Evolutionary conservation across 306 rosid species (phyloP), one percentile per base, ranked within the genome.

Genomic region (Prunus kanzakura): DNA sequence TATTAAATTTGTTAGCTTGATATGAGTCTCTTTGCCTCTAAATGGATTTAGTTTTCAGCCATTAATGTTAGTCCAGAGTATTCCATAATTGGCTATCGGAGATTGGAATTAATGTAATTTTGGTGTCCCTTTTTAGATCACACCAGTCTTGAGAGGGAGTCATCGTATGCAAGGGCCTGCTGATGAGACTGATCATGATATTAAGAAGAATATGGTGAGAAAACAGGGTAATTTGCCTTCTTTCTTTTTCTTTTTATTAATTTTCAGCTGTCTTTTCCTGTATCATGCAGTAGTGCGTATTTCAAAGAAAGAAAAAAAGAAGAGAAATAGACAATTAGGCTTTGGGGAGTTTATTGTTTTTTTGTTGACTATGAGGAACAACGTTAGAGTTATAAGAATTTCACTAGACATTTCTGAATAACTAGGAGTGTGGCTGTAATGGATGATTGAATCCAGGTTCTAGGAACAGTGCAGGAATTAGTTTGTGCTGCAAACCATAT

Each of bases 171-270:
- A 78, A 83, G 84, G 82, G 64, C 85, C 83, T 74, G 73, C 69
- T 32, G 82, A 76, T 78, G 82, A 79, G 72, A 51, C 64, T 64
- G 79, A 85, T 80, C 69, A 72, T 85, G 84, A 69, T 72, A 71
- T 79, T 78, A 77, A 32, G 77, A 76, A 50, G 82, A 76, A 74
- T 83, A 74, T 84, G 88, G 84, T 87, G 92, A 87, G 87, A 82
- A 77, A 79, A 72, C 74, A 41, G 83, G 88, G 91, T 80, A 82
- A 86, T 86, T 74, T 77, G 27, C 67, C 25, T 64, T 52, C 43
- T 23, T 60, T 65, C 67, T 13, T 73, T 54, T 38, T 43, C 57
- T 3, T 22, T 43, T 16, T 35, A 35, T 35, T 35, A 35, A 11
- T 50, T 54, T 23, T 56, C 49, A 16, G 30, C 41, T 22, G n/a